Evolutionary conservation across 352 stramenopile genomes (phyloP), one percentile per base, ranked within the genome.

Genomic region (Peronosclerospora sorghi): DNA sequence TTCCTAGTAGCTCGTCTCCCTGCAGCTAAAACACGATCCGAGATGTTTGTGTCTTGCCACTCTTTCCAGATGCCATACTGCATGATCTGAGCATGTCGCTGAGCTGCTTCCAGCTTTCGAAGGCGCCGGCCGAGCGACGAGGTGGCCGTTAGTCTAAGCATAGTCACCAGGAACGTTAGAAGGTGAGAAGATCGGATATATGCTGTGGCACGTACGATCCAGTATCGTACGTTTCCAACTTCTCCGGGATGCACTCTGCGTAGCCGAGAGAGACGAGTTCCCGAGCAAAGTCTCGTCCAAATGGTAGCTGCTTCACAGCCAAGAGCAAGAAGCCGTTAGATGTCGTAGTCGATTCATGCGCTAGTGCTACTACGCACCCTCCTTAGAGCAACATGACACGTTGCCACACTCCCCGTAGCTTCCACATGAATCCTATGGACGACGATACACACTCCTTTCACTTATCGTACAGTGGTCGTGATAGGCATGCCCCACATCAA

Each of bases 61-160:
- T 82, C 60, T 41, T 76, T 81, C 78, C 78, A 90, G 15, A 87
- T 75, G 6, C 78, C 78, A 23, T 81, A 87, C 38, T 80, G 74
- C 78, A 90, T 90, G 5, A 65, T 60, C 55, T 87, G 73, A 13
- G 78, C 78, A 24, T 76, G 56, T 43, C 75, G 75, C 29, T 90
- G 65, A 20, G 62, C 61, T 5, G 62, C 39, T 17, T 83, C 54
- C 0, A 90, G 56, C 19, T 71, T 67, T 21, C 70, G 52, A 7
- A 86, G 48, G 8, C 66, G 56, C 37, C 75, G 51, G 5, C 54
- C 23, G 1, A 88, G 58, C 5, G 54, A 62, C 8, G 54, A 40
- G 15, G 69, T 41, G 13, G 38, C 42, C 21, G 12, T 42, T 1
- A 41, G 35, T 13, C 53, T 73, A 30, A 18, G 9, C 38, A n/a